Percentiles rank a stretch among this genome's conserved stretches.
Conservation (phyloP, 805 yeast genomes). For the Pichia nanzhaoensis region DNA sequence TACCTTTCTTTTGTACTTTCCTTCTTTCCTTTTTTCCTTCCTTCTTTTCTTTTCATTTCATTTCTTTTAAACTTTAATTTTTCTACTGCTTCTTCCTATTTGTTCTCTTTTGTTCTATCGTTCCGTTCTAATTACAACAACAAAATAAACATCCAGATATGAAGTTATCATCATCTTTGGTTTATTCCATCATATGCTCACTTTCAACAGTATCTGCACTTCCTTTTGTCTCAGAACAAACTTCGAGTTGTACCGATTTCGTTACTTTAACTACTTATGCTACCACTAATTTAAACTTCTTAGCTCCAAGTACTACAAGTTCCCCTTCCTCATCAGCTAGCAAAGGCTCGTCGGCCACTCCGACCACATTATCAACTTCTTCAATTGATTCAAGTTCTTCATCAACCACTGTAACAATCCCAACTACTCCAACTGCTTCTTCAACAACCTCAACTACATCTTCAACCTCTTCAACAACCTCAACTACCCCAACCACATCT, state of each 20-base stretch:
- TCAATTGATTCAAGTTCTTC: conserved; percentile 7
- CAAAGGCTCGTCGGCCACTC: neutral
- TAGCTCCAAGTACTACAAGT: neutral
- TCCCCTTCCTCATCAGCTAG: conserved; percentile 1
- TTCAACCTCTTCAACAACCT: neutral
- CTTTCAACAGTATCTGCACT: neutral
- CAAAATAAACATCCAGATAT: neutral
- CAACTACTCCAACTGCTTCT: conserved; percentile 3
- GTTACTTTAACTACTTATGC: conserved; percentile 17
- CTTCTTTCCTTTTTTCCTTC: no score
- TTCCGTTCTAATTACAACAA: neutral
- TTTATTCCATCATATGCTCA: neutral
- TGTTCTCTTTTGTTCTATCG: neutral
- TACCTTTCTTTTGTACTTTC: no score
- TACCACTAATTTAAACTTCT: conserved; percentile 20
- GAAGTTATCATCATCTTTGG: conserved; percentile 1
- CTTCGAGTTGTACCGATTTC: conserved; percentile 5
- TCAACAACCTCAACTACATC: neutral
- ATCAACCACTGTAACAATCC: conserved; percentile 9
- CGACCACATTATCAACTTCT: conserved; percentile 1
- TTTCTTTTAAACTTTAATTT: no score
- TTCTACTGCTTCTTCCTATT: neutral
- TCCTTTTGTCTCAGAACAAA: neutral
- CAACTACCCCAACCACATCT: conserved; percentile 2
- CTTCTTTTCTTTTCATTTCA: no score